Conservation (phyloP, 1,284 basidiomycete species). For the Golubevia sp. region DNA sequence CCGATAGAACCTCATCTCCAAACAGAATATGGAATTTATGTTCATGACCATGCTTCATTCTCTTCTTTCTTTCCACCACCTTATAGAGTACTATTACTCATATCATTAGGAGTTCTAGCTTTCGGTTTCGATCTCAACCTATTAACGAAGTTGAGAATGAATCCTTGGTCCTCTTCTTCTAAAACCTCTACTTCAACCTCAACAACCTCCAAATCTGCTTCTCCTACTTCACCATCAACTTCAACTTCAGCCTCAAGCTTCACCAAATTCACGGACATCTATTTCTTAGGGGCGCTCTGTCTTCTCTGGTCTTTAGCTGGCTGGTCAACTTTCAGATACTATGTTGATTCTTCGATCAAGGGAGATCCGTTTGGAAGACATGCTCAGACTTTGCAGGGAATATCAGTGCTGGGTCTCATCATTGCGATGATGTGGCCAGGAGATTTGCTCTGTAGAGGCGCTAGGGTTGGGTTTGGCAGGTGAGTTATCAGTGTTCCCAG, state of each 20-base stretch:
- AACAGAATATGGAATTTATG: not conserved
- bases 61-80: conserved; percentile 49
- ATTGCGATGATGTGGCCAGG: conserved; percentile 37
- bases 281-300: conserved; percentile 23
- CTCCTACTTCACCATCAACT: not conserved
- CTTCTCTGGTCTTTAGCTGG: conserved; percentile 32
- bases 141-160: conserved; percentile 35
- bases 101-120: conserved; percentile 38
- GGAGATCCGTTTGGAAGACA: conserved; percentile 36
- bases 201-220: not conserved
- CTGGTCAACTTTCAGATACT: conserved; percentile 44
- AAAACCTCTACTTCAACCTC: not conserved
- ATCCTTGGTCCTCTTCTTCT: conserved; percentile 23
- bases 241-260: not conserved
- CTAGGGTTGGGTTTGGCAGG: conserved; percentile 26
- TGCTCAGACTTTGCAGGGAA: conserved; percentile 45
- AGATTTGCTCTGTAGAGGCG: conserved; percentile 25
- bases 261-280: conserved; percentile 1
- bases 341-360: conserved; percentile 22
- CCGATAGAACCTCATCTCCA: not conserved
- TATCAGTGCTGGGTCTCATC: conserved; percentile 29
- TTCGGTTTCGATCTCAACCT: conserved; percentile 37
- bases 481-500: conserved; percentile 2
- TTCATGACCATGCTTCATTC: conserved; percentile 13
- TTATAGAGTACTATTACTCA: conserved; percentile 50